Conservation (phyloP, 1,284 basidiomycete genomes). For the Chalciporus sp. region DNA sequence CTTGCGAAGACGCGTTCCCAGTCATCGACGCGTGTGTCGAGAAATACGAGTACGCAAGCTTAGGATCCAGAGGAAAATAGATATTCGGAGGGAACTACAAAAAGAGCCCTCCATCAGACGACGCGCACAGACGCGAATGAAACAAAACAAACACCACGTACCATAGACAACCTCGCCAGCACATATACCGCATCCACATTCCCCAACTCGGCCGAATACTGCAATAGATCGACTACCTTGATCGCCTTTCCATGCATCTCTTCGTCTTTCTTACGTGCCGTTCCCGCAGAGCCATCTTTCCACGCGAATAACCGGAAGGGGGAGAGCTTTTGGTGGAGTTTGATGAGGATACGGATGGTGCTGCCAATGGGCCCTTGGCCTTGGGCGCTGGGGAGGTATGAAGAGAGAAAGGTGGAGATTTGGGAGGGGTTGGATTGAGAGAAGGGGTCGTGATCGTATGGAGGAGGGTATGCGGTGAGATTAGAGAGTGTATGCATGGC, state of each 20-base stretch:
- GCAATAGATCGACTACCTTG: slow-evolving; percentile 74
- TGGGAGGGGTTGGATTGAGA: slow-evolving; percentile 38
- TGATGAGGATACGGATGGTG: slow-evolving; percentile 61
- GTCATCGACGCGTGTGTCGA: slow-evolving; percentile 62
- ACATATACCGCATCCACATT: slow-evolving; percentile 75
- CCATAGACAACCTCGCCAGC: slow-evolving; percentile 69
- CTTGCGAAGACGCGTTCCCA: slow-evolving; percentile 84
- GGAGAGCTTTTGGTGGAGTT: slow-evolving; percentile 56
- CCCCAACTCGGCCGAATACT: slow-evolving; percentile 79
- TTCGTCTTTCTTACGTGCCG: slow-evolving; percentile 56
- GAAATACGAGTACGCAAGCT: slow-evolving; percentile 63
- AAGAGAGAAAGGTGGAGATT: slow-evolving; percentile 57
- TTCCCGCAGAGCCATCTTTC: slow-evolving; percentile 44
- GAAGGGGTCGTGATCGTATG: slow-evolving; percentile 54
- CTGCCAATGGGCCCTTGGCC: slow-evolving; percentile 73
- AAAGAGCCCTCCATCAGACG: not conserved
- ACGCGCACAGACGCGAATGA: not conserved
- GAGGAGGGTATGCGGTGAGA: slow-evolving; percentile 57
- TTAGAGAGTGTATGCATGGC: slow-evolving; percentile 64
- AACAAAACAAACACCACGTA: slow-evolving; percentile 20
- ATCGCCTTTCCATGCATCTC: slow-evolving; percentile 67
- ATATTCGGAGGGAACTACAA: slow-evolving; percentile 70
- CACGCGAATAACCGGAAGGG: slow-evolving; percentile 47
- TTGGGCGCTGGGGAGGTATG: slow-evolving; percentile 66
- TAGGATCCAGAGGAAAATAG: slow-evolving; percentile 62